Base-by-base conservation (phyloP, 352 stramenopile genomes). In the Phytophthora chlamydospora region DNA sequence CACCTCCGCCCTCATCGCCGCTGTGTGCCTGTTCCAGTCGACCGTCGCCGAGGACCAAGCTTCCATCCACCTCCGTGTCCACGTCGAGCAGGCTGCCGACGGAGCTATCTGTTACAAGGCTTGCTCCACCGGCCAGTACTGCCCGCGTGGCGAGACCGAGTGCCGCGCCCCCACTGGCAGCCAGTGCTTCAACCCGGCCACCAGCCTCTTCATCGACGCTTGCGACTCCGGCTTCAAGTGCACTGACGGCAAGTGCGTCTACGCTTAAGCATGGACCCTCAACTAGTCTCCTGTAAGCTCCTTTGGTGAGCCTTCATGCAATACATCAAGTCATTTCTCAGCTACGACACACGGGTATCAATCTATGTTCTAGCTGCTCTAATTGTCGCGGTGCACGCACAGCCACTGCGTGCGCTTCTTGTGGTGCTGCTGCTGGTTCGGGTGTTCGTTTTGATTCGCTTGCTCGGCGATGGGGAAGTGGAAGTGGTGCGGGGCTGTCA, bases 401-500 rank as follows among this genome's bases (percentile, higher is more conserved):
- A 85, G 70, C 75, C 75, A 85, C 64, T 67, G 78, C 53, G 71
- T 71, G 32, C 58, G 59, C 49, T 68, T 63, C 29, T 54, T 52
- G 29, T 66, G 62, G 21, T 46, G 35, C 24, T 65, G 51, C 40
- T 19, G 32, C 35, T 78, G 49, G 50, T 72, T 64, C 19, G 59
- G 44, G 36, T 65, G 54, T 55, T 76, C 45, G 17, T 62, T 62
- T 35, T 48, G 33, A 31, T 65, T 63, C 24, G 65, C 58, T 21
- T 68, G 57, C 31, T 64, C 58, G 5, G 68, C 58, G 27, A 91
- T 84, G 0, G 83, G 83, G 49, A 92, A 73, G 48, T 92, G 83
- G 17, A 92, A 75, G 38, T 77, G 60, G 40, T 67, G 67, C 13
- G 33, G 58, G 10, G 58, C 47, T 6, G 83, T 83, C 21, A 79